These are phyloP conservation scores for Carpinus viminea DNA, from an alignment of 306 rosid genomes.

Conservation along the genomic window DNA sequence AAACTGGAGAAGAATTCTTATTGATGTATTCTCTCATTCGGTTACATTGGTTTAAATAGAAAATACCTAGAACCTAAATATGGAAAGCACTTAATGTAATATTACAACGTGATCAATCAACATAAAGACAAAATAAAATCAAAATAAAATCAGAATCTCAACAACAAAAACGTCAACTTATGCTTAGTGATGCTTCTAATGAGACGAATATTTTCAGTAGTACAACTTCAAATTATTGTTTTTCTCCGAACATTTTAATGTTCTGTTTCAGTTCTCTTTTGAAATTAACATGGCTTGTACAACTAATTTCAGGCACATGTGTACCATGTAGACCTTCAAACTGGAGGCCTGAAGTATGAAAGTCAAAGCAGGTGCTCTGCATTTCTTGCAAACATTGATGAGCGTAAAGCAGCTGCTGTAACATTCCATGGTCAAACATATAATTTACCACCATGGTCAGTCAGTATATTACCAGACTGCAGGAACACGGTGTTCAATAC, in stretches of 20 bases:
- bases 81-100: no score
- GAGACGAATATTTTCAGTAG: neutral
- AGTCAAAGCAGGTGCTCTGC: constrained; percentile 64
- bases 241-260: neutral
- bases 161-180: no score
- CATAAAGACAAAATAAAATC: no score
- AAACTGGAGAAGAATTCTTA: no score
- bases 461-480: constrained; percentile 95
- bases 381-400: constrained; percentile 94
- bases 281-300: constrained; percentile 8
- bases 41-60: no score
- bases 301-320: constrained; percentile 74
- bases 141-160: no score
- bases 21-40: no score
- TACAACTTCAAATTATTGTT: neutral
- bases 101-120: no score
- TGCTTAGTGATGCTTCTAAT: no score
- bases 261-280: constrained; percentile 13
- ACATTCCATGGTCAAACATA: constrained; percentile 75
- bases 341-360: constrained; percentile 38
- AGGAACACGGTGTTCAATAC: constrained; percentile 71
- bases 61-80: no score
- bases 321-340: constrained; percentile 39
- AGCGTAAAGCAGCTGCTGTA: constrained; percentile 57
- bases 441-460: constrained; percentile 92